Percentiles rank a stretch among this genome's conserved stretches.
phyloP scores from a whole-genome alignment of 495 filamentous ascomycete genomes.

The Pseudotulostoma volvatum region DNA sequence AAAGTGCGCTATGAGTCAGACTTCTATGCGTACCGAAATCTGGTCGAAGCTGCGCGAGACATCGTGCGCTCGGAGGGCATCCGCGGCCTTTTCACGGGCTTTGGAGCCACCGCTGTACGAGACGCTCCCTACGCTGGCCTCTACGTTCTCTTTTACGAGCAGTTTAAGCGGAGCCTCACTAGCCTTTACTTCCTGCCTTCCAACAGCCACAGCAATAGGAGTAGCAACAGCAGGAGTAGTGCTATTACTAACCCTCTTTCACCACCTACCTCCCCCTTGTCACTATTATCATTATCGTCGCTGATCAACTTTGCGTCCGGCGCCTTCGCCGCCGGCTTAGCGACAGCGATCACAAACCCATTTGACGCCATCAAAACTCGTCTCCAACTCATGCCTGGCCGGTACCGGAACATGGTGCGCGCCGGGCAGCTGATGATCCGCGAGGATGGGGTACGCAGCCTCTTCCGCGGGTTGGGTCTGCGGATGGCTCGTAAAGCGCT shows the following conservation, averaged over 20 bases:
- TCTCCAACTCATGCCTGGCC: constrained; percentile 71
- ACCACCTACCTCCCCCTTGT: constrained; percentile 10
- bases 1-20: constrained; percentile 91
- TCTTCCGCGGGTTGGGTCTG: constrained; percentile 77
- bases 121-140: constrained; percentile 93
- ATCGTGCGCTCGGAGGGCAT: constrained; percentile 61
- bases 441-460: constrained; percentile 63
- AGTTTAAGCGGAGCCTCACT: constrained; percentile 54
- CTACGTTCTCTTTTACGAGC: constrained; percentile 91
- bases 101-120: constrained; percentile 80
- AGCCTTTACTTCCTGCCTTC: constrained; percentile 7
- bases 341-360: constrained; percentile 80
- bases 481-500: constrained; percentile 84
- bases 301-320: constrained; percentile 76
- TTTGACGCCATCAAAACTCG: constrained; percentile 94
- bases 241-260: not conserved
- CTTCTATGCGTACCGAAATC: constrained; percentile 68
- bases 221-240: constrained; percentile 7
- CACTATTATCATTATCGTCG: too few relatives aligned
- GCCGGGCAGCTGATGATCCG: constrained; percentile 58
- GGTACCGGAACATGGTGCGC: constrained; percentile 73
- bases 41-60: constrained; percentile 52
- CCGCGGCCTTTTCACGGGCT: constrained; percentile 80
- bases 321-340: constrained; percentile 59
- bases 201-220: constrained; percentile 2